Evolutionary conservation across 257 asterid species (phyloP), one percentile per base, ranked within the genome.

Genomic region (Petunia axillaris): DNA sequence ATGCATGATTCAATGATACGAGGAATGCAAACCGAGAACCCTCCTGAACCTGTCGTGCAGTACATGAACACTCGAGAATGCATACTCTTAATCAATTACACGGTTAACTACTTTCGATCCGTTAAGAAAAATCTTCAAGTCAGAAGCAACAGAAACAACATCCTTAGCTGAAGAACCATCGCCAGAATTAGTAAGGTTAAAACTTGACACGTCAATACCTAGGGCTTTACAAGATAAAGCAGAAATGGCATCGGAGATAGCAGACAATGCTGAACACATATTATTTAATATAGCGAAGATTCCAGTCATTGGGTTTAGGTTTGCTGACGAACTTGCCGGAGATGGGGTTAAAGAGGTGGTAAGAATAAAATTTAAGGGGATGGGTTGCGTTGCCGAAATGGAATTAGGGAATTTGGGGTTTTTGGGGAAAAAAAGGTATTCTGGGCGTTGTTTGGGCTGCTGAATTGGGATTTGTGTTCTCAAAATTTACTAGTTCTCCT

Each of bases 101-200:
- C 80, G 84, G 15, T 80, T 85, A 38, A 89, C 90, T 66, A 88
- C 67, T 89, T 96, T 96, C 1, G 99, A 96, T 25, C 92, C 97
- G 16, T 87, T 92, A 65, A 92, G 86, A 58, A 92, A 90, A 3
- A 90, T 91, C 87, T 89, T 94, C 64, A 91, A 85, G 83, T 91
- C 98, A 1, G 97, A 38, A 9, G 98, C 98, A 4, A 92, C 99
- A 1, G 93, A 86, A 15, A 92, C 98, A 6, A 92, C 94, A 57
- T 94, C 99, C 90, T 96, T 96, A 54, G 90, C 77, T 3, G 92
- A 70, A 4, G 97, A 91, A 77, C 99, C 99, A 67, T 96, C 99
- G 5, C 99, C 99, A 0, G 99, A 92, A 84, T 96, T 98, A 48
- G 86, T 88, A 84, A 94, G 82, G 85, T 91, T 89, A 82, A 96